phyloP scores from a whole-genome alignment of 176 grass and related monocot genomes.

The Oryza coarctata region DNA sequence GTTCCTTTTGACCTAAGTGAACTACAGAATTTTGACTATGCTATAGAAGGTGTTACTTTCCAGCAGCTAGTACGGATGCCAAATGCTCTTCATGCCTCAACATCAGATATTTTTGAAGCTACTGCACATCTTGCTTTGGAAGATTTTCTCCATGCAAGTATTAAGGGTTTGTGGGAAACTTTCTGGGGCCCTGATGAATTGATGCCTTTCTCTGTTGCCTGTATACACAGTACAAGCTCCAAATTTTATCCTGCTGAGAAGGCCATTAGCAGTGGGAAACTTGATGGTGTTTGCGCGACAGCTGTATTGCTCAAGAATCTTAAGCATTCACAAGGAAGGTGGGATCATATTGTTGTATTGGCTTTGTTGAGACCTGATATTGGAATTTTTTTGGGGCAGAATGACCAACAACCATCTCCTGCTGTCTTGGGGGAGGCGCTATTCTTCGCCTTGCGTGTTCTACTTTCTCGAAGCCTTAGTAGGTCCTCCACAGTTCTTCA shows the following conservation, averaged over 20 bases:
- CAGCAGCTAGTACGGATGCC: slow-evolving; percentile 93
- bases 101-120: slow-evolving; percentile 77
- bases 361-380: slow-evolving; percentile 80
- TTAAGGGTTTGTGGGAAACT: slow-evolving; percentile 87
- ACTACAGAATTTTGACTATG: slow-evolving; percentile 91
- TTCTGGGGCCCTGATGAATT: slow-evolving; percentile 85
- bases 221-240: slow-evolving; percentile 89
- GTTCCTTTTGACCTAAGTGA: slow-evolving; percentile 71
- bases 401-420: slow-evolving; percentile 56
- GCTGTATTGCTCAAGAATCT: slow-evolving; percentile 71
- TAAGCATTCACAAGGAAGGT: slow-evolving; percentile 67
- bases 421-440: slow-evolving; percentile 80
- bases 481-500: slow-evolving; percentile 67
- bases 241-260: slow-evolving; percentile 95
- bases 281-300: slow-evolving; percentile 85
- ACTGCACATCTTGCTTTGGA: slow-evolving; percentile 85
- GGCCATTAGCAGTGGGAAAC: slow-evolving; percentile 74
- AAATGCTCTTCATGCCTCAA: slow-evolving; percentile 73
- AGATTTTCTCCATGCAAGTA: slow-evolving; percentile 84
- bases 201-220: slow-evolving; percentile 84
- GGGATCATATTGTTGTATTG: slow-evolving; percentile 90
- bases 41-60: slow-evolving; percentile 81
- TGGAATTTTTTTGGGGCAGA: slow-evolving; percentile 48
- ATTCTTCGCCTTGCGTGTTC: slow-evolving; percentile 85
- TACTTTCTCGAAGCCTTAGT: slow-evolving; percentile 88